These are phyloP conservation scores for Boletellus ananiceps DNA, from an alignment of 768 basidiomycete species.

Conservation along the genomic window DNA sequence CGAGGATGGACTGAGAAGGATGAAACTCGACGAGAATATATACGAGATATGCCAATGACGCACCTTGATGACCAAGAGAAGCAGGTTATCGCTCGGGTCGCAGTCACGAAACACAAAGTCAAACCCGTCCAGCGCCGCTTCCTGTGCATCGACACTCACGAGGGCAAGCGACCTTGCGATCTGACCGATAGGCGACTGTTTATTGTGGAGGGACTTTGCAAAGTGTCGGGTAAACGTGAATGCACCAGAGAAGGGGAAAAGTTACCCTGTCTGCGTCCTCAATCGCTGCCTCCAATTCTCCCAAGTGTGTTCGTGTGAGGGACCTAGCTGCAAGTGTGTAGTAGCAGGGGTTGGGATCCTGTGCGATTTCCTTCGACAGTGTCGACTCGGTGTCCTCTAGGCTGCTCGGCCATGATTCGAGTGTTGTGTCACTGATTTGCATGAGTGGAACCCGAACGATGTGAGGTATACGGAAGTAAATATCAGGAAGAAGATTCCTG, in stretches of 20 bases:
- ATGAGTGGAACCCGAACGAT: background rate
- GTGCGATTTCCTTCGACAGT: background rate
- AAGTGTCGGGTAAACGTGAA: background rate
- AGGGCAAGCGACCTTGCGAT: slow-evolving; percentile 1
- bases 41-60: background rate
- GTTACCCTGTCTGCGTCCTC: background rate
- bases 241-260: background rate
- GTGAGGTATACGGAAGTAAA: background rate
- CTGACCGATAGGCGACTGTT: background rate
- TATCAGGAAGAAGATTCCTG: background rate
- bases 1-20: background rate
- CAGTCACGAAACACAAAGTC: background rate
- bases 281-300: background rate
- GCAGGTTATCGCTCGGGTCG: background rate
- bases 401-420: background rate
- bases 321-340: background rate
- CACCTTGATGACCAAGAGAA: background rate
- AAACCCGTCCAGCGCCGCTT: background rate
- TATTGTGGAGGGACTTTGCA: background rate
- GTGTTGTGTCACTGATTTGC: background rate
- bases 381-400: background rate
- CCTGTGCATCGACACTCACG: background rate
- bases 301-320: background rate
- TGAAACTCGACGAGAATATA: background rate
- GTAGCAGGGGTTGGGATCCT: background rate